Conservation (phyloP, 306 rosid genomes). For the Myrica gale region DNA sequence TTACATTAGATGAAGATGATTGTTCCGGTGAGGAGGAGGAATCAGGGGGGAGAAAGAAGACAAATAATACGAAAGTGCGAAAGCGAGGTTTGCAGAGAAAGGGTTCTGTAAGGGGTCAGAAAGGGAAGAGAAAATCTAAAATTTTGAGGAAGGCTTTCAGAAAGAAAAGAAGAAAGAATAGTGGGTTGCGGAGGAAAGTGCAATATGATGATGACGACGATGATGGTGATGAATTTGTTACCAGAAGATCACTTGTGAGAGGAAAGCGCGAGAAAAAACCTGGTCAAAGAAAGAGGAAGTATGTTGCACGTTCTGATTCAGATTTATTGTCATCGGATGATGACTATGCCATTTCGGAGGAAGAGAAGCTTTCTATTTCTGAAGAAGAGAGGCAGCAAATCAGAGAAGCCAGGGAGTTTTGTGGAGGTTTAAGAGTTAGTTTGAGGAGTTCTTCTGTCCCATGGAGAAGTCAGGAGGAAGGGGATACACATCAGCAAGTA, state of each 20-base stretch:
- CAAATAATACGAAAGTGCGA: slow-evolving; percentile 38
- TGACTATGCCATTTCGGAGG: slow-evolving; percentile 88
- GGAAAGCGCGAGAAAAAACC: slow-evolving; percentile 37
- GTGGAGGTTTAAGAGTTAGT: slow-evolving; percentile 45
- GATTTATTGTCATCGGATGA: slow-evolving; percentile 56
- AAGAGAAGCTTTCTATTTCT: slow-evolving; percentile 92
- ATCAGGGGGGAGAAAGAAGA: slow-evolving; percentile 43
- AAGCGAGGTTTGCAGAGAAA: slow-evolving; percentile 48
- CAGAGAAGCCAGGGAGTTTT: slow-evolving; percentile 75
- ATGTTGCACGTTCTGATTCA: slow-evolving; percentile 43
- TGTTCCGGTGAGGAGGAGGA: slow-evolving; percentile 65
- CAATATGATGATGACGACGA: slow-evolving; percentile 34
- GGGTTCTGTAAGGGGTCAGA: slow-evolving; percentile 39
- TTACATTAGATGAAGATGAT: slow-evolving; percentile 74
- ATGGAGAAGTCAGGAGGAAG: slow-evolving; percentile 38
- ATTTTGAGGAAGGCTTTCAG: slow-evolving; percentile 58
- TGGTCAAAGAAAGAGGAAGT: slow-evolving; percentile 41
- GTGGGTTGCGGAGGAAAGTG: slow-evolving; percentile 38
- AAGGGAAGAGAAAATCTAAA: slow-evolving; percentile 46
- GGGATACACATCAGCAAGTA: slow-evolving; percentile 35
- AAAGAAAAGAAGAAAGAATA: slow-evolving; percentile 54
- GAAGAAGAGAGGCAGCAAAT: slow-evolving; percentile 98
- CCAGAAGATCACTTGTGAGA: slow-evolving; percentile 28
- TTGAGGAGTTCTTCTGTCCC: slow-evolving; percentile 49
- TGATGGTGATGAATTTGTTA: slow-evolving; percentile 44